Evolutionary conservation across 176 grass and related monocot genomes (phyloP), one percentile per base, ranked within the genome.

Genomic region (Elymus sibiricus): DNA sequence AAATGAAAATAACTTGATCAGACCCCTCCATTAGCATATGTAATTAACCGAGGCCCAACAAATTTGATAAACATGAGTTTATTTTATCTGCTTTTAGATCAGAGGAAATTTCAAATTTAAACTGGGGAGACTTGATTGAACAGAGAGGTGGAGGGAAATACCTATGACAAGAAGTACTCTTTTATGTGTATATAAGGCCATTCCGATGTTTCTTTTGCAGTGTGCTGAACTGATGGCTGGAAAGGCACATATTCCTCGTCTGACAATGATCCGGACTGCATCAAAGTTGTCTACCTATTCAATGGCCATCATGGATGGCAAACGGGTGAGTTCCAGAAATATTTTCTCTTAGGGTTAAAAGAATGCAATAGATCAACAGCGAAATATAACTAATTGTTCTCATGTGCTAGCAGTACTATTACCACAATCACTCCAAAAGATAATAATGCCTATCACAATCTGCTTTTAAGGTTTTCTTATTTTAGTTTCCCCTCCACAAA

Each of bases 231-330:
- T 98, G 78, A 71, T 86, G 90, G 84, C 21, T 29, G 93, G 78
- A 76, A 98, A 95, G 86, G 87, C 95, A 83, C 95, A 98, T 84
- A 89, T 94, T 75, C 88, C 95, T 65, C 76, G 37, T 70, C 76
- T 80, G 31, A 81, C 90, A 84, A 80, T 86, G 79, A 82, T 92
- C 12, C 88, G 68, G 44, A 90, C 89, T 72, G 76, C 82, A 85
- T 92, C 95, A 75, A 88, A 65, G 64, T 67, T 98, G 39, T 87
- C 89, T 80, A 87, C 93, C 69, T 98, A 95, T 87, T 98, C 95
- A 80, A 86, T 95, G 87, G 89, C 81, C 77, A 77, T 95, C 17
- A 91, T 90, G 77, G 95, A 98, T 86, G 90, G 91, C 43, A 98
- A 93, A 79, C 83, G 95, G 75, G 95, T 98, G 56, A 94, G 93